Conservation (phyloP, 164 flowering plant species). For the Vitis labrusca region DNA sequence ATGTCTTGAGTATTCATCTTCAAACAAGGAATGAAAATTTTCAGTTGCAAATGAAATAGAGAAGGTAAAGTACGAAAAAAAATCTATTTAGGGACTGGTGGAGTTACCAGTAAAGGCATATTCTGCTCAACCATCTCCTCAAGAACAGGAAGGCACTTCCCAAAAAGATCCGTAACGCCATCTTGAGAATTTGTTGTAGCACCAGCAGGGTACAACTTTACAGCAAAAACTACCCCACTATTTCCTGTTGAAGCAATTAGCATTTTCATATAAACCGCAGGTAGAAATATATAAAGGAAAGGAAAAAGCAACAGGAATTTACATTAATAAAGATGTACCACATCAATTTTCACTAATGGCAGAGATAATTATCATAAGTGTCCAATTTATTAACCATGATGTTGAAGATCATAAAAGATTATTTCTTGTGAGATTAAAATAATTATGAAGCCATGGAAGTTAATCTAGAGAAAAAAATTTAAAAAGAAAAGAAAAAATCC, state of each 20-base stretch:
- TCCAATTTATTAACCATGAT: no score
- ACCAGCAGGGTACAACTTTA: conserved; percentile 97
- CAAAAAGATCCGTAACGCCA: conserved; percentile 94
- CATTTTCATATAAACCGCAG: background rate
- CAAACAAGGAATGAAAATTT: background rate
- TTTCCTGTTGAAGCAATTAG: conserved; percentile 41
- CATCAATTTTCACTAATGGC: background rate
- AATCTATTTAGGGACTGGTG: background rate
- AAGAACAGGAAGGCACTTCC: conserved; percentile 85
- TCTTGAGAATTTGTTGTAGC: conserved; percentile 99
- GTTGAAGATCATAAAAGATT: no score
- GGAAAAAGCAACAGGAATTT: no score
- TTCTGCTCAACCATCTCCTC: conserved; percentile 90
- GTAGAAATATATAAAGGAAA: no score
- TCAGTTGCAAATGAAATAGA: background rate
- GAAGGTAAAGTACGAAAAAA: background rate
- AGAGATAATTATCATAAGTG: no score
- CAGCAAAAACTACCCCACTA: conserved; percentile 88
- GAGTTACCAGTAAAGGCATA: conserved; percentile 85
- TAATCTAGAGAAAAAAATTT: no score
- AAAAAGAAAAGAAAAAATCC: no score
- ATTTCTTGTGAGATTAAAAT: no score
- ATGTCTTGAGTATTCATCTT: background rate
- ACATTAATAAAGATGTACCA: no score
- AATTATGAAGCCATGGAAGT: no score